Base-by-base conservation (phyloP, 306 rosid species). In the Quillaja saponaria region DNA sequence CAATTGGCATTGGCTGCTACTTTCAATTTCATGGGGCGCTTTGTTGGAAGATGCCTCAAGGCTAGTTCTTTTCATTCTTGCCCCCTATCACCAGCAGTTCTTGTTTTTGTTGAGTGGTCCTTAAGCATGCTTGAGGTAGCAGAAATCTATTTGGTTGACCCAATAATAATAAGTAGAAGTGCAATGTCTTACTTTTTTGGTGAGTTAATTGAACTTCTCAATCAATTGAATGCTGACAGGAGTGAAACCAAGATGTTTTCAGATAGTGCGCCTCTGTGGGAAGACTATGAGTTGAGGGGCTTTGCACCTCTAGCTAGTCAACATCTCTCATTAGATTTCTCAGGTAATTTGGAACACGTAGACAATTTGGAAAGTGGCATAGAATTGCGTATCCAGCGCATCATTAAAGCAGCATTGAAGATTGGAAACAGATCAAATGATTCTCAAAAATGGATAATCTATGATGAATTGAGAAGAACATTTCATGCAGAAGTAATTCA, bases 281-380 rank as follows among this genome's bases (percentile, higher is more conserved):
- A 94, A 73, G 99, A 89, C 77, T 87, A 75, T 68, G 99, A 89
- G 70, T 81, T 94, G 81, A 82, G 97, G 76, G 96, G 97, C 18
- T 94, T 89, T 75, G 68, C 72, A 34, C 91, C 97, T 11, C 58
- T 83, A 51, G 58, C 85, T 61, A 38, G 25, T 55, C 67, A 80
- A 31, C 99, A 87, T 31, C 63, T 51, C 15, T 71, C 75, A 13
- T 72, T 90, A 38, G 85, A 87, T 63, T 89, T 86, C 74, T 76
- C 84, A 31, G 71, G 82, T 55, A 77, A 69, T 18, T 68, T 74
- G 85, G 89, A 80, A 54, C 76, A 75, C 58, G 66, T 55, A 16
- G 82, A 83, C 54, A 75, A 73, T 50, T 85, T 49, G 49, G 85
- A 81, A 72, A 72, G 81, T 55, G 90, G 90, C 25, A 28, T 16